phyloP scores from a whole-genome alignment of 257 asterid species.

The Solanum clarkiae region DNA sequence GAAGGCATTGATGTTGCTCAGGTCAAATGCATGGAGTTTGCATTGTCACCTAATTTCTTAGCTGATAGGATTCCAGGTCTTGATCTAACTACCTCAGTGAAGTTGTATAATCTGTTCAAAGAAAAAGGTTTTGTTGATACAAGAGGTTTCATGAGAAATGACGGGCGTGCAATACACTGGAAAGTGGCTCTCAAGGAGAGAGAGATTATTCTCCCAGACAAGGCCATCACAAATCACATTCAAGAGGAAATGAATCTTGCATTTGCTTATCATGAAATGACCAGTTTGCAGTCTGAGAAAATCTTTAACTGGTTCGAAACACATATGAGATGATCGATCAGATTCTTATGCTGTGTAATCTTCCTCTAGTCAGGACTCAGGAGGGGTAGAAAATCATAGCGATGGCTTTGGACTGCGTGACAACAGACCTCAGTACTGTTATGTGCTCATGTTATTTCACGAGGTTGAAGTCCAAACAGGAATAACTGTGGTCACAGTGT shows the following conservation, averaged over 20 bases:
- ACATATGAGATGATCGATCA: slow-evolving; percentile 41
- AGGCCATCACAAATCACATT: slow-evolving; percentile 51
- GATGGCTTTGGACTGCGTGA: neutral
- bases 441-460: neutral
- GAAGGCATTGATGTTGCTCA: slow-evolving; percentile 64
- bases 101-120: slow-evolving; percentile 37
- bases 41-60: slow-evolving; percentile 48
- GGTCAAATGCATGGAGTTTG: slow-evolving; percentile 64
- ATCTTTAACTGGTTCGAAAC: slow-evolving; percentile 83
- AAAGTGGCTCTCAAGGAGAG: slow-evolving; percentile 49
- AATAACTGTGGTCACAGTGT: neutral
- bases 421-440: neutral
- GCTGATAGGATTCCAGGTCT: slow-evolving; percentile 61
- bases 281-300: slow-evolving; percentile 69
- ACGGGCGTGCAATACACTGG: slow-evolving; percentile 77
- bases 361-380: neutral
- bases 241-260: slow-evolving; percentile 99
- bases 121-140: slow-evolving; percentile 57
- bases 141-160: slow-evolving; percentile 78
- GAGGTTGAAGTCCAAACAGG: neutral
- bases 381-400: neutral
- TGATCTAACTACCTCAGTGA: slow-evolving; percentile 27
- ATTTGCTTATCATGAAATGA: slow-evolving; percentile 93
- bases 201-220: slow-evolving; percentile 36
- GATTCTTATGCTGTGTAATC: neutral